These are phyloP conservation scores for Limnanthes douglasii DNA, from an alignment of 345 rosid species.

Conservation along the genomic window DNA sequence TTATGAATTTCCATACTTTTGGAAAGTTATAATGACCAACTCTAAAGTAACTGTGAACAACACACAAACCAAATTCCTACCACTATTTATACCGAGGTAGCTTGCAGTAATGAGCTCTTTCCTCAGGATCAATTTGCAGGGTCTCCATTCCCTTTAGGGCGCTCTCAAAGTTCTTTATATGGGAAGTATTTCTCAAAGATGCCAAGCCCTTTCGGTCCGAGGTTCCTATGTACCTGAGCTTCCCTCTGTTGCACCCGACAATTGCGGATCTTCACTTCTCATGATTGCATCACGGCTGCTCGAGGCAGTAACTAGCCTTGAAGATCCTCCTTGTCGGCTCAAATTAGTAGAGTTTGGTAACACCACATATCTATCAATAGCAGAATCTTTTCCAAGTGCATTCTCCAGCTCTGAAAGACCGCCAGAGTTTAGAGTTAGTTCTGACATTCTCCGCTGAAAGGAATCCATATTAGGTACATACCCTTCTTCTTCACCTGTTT, in stretches of 20 bases:
- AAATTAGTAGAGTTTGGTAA: slow-evolving; percentile 37
- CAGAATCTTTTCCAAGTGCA: slow-evolving; percentile 37
- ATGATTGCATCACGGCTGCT: slow-evolving; percentile 35
- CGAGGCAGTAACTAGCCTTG: slow-evolving; percentile 31
- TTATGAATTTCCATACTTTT: too few relatives aligned
- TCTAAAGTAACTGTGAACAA: too few relatives aligned
- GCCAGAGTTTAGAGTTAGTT: slow-evolving; percentile 38
- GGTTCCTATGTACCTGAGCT: slow-evolving; percentile 35
- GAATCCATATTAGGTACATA: slow-evolving; percentile 52
- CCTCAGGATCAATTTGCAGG: slow-evolving; percentile 31
- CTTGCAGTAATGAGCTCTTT: slow-evolving; percentile 20
- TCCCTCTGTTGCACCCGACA: slow-evolving; percentile 26
- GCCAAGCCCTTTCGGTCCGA: slow-evolving; percentile 44
- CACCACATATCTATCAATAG: slow-evolving; percentile 21
- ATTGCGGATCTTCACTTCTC: slow-evolving; percentile 47
- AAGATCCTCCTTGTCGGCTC: slow-evolving; percentile 53
- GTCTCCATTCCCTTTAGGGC: slow-evolving; percentile 53
- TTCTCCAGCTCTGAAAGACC: slow-evolving; percentile 50
- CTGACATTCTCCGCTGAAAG: slow-evolving; percentile 55
- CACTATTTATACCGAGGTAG: too few relatives aligned
- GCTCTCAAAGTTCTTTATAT: slow-evolving; percentile 36
- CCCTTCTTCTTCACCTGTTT: slow-evolving; percentile 38
- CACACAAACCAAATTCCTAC: too few relatives aligned
- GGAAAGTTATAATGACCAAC: too few relatives aligned
- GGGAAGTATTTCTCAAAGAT: slow-evolving; percentile 30